Evolutionary conservation across 768 basidiomycete genomes (phyloP), one percentile per base, ranked within the genome.

Genomic region (Coprinellus aureogranulatus): DNA sequence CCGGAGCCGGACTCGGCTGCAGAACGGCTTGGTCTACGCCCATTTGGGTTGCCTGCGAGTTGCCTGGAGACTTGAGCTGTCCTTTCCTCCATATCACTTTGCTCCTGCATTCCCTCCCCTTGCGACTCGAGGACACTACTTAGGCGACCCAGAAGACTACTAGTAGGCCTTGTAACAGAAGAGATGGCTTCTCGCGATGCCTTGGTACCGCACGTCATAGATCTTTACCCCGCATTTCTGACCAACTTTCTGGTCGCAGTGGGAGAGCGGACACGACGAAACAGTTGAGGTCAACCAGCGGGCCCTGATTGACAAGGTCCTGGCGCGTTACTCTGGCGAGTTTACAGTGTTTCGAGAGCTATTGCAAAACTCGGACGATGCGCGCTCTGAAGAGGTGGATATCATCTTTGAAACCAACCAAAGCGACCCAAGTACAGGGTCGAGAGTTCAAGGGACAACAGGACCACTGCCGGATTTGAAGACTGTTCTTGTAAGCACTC

Each of bases 361-460:
- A 4, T 75, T 98, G 0, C 96, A 98, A 76, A 98, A 99, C 68
- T 94, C 94, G 27, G 94, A 97, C 68, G 95, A 97, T 72, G 94
- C 90, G 2, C 87, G 82, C 45, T 85, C 91, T 2, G 83, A 78
- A 53, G 74, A 79, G 14, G 92, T 87, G 2, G 88, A 95, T 70
- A 90, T 95, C 44, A 83, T 77, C 50, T 94, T 94, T 59, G 83
- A 91, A 66, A 92, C 90, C 2, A 75, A 83, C 64, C 65, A 48
- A 82, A 42, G 73, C 77, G 28, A 66, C 62, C 40, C 72, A 67
- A 57, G 34, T 8, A 16, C 44, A 37, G 30, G n/a, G 22, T 8
- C 16, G 55, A 30, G 28, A 39, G 8, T n/a, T 46, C 25, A 48
- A 22, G 16, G 41, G 28, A 28, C 34, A 42, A 59, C 49, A 1